A percentile compares a stretch with the other conserved stretches of the same genome.
These are phyloP conservation scores for Calonectria naviculata DNA, from an alignment of 2,329 filamentous ascomycete species.

Conservation along the genomic window DNA sequence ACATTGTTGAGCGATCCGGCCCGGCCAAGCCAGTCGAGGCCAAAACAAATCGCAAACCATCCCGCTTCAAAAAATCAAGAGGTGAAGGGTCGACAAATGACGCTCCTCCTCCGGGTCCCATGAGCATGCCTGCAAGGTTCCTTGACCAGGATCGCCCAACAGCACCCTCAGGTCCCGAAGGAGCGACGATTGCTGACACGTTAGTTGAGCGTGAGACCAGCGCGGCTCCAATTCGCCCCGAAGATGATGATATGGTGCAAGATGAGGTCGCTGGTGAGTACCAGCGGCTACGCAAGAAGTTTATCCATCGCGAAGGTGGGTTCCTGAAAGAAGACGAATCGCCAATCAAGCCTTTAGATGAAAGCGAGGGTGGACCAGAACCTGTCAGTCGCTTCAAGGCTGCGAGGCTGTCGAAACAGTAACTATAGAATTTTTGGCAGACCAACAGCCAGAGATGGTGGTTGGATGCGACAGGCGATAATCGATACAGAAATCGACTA, in stretches of 20 bases:
- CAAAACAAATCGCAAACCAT: conserved; percentile 55
- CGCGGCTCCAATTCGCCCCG: conserved; percentile 52
- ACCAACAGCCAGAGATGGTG: conserved; percentile 18
- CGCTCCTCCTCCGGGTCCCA: conserved; percentile 52
- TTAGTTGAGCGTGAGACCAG: conserved; percentile 65
- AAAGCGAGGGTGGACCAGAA: conserved; percentile 71
- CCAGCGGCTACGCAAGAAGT: conserved; percentile 82
- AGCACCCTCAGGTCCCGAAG: conserved; percentile 61
- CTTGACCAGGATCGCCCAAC: conserved; percentile 49
- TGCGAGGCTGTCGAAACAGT: conserved; percentile 69
- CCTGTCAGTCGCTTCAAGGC: conserved; percentile 81
- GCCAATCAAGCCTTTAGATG: conserved; percentile 74
- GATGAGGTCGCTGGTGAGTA: conserved; percentile 87
- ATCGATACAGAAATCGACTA: conserved; percentile 44
- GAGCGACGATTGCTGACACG: conserved; percentile 67
- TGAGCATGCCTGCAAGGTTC: conserved; percentile 55
- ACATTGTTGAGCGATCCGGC: conserved; percentile 61
- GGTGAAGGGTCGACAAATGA: conserved; percentile 26
- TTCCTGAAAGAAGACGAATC: conserved; percentile 80
- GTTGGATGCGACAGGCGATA: conserved; percentile 28
- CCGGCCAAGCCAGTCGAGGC: conserved; percentile 35
- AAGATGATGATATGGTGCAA: conserved; percentile 75
- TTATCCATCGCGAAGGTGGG: conserved; percentile 86
- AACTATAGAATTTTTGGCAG: conserved; percentile 14
- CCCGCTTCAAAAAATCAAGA: conserved; percentile 63